These are phyloP conservation scores for Rhodamnia rubescens DNA, from an alignment of 345 rosid species.

Conservation along the genomic window DNA sequence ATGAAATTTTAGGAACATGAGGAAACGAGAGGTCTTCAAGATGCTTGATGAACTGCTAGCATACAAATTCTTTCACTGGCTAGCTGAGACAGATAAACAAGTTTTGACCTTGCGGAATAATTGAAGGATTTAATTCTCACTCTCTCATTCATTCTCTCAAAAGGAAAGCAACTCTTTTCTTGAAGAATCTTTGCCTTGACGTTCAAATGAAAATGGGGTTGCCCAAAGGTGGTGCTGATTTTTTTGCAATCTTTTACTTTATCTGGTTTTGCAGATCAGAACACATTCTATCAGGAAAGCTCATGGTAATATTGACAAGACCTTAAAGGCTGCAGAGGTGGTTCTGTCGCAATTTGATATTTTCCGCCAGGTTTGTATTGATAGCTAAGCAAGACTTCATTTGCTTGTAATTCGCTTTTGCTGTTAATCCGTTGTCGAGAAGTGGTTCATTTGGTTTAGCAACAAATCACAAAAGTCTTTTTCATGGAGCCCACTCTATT, in stretches of 20 bases:
- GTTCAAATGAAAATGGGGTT: neutral
- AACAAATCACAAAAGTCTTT: neutral
- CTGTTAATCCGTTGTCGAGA: neutral
- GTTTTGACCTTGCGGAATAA: neutral
- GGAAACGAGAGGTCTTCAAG: neutral
- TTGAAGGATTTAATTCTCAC: neutral
- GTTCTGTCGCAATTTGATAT: slow-evolving; percentile 71
- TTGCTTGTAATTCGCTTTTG: neutral
- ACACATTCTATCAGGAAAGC: slow-evolving; percentile 94
- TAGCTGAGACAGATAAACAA: neutral
- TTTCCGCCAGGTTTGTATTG: slow-evolving; percentile 63
- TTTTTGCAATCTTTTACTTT: neutral
- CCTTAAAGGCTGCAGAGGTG: slow-evolving; percentile 84
- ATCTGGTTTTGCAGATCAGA: slow-evolving; percentile 51
- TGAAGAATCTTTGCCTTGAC: neutral
- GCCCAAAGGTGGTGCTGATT: neutral
- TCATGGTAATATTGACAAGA: slow-evolving; percentile 91
- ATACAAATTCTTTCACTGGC: neutral
- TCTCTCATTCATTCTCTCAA: neutral
- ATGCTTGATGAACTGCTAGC: neutral
- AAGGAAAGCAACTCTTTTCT: neutral
- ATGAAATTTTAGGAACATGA: neutral
- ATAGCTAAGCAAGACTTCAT: neutral
- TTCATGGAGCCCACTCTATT: neutral
- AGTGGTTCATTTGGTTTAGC: neutral